phyloP scores from a whole-genome alignment of 371 early-diverging fungal genomes.

The Sporodiniella umbellata region DNA sequence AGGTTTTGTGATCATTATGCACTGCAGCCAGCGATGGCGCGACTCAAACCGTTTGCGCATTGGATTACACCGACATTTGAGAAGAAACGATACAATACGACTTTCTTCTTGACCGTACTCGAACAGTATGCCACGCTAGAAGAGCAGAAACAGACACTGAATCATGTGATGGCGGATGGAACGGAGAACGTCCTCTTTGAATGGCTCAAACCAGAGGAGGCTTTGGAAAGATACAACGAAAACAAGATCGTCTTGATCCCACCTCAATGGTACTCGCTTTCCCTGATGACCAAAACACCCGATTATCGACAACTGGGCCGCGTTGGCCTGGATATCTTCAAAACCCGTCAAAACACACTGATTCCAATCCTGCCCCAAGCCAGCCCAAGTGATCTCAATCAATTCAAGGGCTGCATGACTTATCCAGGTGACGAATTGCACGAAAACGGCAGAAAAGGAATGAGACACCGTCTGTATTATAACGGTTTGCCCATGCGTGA shows the following conservation, averaged over 20 bases:
- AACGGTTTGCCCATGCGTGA: slow-evolving; percentile 30
- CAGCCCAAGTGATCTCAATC: slow-evolving; percentile 7
- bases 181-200: slow-evolving; percentile 60
- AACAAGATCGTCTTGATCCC: slow-evolving; percentile 46
- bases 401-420: slow-evolving; percentile 23
- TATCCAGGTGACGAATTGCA: slow-evolving; percentile 44
- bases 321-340: slow-evolving; percentile 36
- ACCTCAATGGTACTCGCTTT: slow-evolving; percentile 67
- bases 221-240: slow-evolving; percentile 17
- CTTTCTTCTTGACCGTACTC: slow-evolving; percentile 68
- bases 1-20: slow-evolving; percentile 45
- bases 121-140: slow-evolving; percentile 15
- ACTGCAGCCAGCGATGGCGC: slow-evolving; percentile 42
- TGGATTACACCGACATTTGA: slow-evolving; percentile 79
- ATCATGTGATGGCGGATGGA: slow-evolving; percentile 49
- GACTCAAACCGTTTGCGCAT: slow-evolving; percentile 58
- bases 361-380: slow-evolving; percentile 49
- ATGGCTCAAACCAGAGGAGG: slow-evolving; percentile 71
- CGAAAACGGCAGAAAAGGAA: slow-evolving; percentile 11
- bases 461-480: slow-evolving; percentile 38
- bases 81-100: slow-evolving; percentile 69
- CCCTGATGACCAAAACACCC: slow-evolving; percentile 29
- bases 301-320: slow-evolving; percentile 25
- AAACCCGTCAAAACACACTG: slow-evolving; percentile 13
- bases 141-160: slow-evolving; percentile 11